These are phyloP conservation scores for Capsicum rhomboideum DNA, from an alignment of 257 asterid species.

Conservation along the genomic window DNA sequence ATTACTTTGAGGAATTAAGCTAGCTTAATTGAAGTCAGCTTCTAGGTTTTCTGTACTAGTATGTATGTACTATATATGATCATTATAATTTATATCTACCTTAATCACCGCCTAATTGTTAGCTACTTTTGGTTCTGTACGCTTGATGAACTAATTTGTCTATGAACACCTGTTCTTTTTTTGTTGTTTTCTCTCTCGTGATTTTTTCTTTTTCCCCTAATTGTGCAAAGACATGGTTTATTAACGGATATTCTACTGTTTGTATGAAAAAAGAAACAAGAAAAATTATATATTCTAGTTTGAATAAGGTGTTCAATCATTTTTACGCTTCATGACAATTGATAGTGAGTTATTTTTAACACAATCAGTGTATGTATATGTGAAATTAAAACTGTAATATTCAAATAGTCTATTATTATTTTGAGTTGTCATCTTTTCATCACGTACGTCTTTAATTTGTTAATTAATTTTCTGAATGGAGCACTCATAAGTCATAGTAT, in stretches of 20 bases:
- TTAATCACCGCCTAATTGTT: background rate
- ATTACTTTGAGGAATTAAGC: background rate
- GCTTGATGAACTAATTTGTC: background rate
- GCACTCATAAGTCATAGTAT: no score
- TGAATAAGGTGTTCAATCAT: background rate
- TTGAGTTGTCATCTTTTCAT: no score
- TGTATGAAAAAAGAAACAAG: background rate
- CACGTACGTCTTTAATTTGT: no score
- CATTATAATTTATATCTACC: background rate
- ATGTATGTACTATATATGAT: background rate
- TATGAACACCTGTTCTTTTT: background rate
- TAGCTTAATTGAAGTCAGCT: background rate
- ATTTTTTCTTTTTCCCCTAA: background rate
- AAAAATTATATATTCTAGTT: background rate
- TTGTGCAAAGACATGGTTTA: background rate
- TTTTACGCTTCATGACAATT: background rate
- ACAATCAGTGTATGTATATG: background rate
- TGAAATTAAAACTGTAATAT: no score
- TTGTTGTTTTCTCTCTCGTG: background rate
- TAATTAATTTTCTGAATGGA: no score
- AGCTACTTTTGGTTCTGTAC: background rate
- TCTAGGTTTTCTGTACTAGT: background rate
- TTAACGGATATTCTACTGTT: background rate
- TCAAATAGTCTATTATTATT: background rate
- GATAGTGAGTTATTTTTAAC: background rate